Evolutionary conservation across 805 yeast species (phyloP).

Genomic region (Vanderwaltozyma yarrowii): DNA sequence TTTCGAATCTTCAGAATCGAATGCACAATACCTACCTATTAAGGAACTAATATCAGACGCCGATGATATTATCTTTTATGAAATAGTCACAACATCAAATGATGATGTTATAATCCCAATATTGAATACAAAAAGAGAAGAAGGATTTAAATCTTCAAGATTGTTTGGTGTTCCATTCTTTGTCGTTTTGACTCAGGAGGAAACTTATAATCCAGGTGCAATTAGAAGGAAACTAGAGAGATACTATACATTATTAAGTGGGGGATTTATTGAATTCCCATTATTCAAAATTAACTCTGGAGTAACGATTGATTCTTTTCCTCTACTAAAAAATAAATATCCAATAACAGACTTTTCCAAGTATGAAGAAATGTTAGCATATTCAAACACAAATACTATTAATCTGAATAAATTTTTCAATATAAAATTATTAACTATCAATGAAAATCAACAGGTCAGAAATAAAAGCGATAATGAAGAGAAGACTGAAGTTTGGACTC

Average conservation of each 20-base stretch:
- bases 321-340: slow-evolving; percentile 21
- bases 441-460: slow-evolving; percentile 1
- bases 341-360: slow-evolving; percentile 15
- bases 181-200: slow-evolving; percentile 43
- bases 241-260: slow-evolving; percentile 38
- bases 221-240: slow-evolving; percentile 49
- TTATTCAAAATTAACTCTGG: slow-evolving; percentile 4
- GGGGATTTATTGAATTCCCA: slow-evolving; percentile 27
- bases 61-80: slow-evolving; percentile 64
- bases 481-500: slow-evolving; percentile 16
- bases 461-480: background rate
- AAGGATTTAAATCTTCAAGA: slow-evolving; percentile 32
- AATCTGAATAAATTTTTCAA: slow-evolving; percentile 13
- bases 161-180: slow-evolving; percentile 74
- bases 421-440: slow-evolving; percentile 7
- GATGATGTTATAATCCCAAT: slow-evolving; percentile 55
- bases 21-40: slow-evolving; percentile 45
- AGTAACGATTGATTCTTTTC: slow-evolving; percentile 28
- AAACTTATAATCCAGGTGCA: slow-evolving; percentile 43
- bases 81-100: slow-evolving; percentile 30
- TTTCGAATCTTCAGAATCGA: slow-evolving; percentile 51
- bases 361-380: slow-evolving; percentile 11
- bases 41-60: slow-evolving; percentile 51
- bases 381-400: slow-evolving; percentile 8
- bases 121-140: slow-evolving; percentile 35